Conservation (phyloP, 2,329 filamentous ascomycete species). For the Diplodia sapinea region DNA sequence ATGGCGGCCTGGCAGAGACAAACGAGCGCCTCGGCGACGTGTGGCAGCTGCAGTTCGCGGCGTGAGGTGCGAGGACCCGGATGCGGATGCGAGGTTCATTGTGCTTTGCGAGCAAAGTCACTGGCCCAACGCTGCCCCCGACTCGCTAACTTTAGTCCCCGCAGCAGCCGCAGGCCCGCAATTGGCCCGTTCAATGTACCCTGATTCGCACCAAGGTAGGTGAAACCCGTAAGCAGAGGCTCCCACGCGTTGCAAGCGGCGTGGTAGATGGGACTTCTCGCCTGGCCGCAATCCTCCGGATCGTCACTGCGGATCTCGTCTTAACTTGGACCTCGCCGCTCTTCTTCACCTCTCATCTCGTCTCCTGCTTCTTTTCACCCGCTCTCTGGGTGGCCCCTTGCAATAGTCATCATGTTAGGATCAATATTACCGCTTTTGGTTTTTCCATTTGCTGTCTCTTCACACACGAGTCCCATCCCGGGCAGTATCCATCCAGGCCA, state of each 20-base stretch:
- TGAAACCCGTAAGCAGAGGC: slow-evolving; percentile 21
- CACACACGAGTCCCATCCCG: slow-evolving; percentile 4
- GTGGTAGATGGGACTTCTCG: slow-evolving; percentile 12
- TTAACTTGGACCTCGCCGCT: slow-evolving; percentile 20
- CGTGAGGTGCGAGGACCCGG: background rate
- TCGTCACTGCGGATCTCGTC: background rate
- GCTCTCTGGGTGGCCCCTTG: background rate
- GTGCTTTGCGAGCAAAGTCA: background rate
- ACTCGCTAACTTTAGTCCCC: slow-evolving; percentile 17
- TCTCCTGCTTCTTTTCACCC: background rate
- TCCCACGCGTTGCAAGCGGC: slow-evolving; percentile 11
- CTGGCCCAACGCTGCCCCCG: slow-evolving; percentile 6
- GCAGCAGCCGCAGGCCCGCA: background rate
- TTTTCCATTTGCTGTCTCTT: slow-evolving; percentile 11
- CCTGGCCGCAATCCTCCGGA: slow-evolving; percentile 2
- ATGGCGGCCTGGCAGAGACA: slow-evolving; percentile 59
- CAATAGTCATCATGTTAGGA: background rate
- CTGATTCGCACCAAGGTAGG: slow-evolving; percentile 15
- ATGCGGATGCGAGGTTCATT: slow-evolving; percentile 4
- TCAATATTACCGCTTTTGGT: slow-evolving; percentile 13
- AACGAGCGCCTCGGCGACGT: slow-evolving; percentile 59
- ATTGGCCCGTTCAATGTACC: slow-evolving; percentile 9
- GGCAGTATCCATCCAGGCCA: slow-evolving; percentile 25
- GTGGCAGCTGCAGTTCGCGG: slow-evolving; percentile 51
- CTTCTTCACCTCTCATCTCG: background rate